Percentiles rank a stretch among this genome's conserved stretches.
Conservation (phyloP, 441 rosid species). For the Erodium trifolium region DNA sequence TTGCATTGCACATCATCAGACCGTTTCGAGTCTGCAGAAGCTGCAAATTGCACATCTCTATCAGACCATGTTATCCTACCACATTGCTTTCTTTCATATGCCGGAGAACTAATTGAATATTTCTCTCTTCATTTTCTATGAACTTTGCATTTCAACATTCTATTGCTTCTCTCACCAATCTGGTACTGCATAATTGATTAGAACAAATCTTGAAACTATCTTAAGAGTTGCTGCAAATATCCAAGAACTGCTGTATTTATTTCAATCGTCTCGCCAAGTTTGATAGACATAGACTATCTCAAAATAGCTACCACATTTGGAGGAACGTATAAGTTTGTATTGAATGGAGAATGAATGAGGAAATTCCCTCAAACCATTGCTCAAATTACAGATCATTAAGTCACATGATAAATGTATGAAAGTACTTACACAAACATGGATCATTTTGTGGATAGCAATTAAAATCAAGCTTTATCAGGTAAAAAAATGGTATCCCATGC, state of each 20-base stretch:
- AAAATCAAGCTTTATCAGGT: not conserved
- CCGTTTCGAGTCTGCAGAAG: not conserved
- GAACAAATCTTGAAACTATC: not conserved
- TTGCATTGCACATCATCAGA: not conserved
- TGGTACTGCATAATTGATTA: not conserved
- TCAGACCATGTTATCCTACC: not conserved
- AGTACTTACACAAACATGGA: not conserved
- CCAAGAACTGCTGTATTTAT: not conserved
- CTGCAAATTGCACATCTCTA: not conserved
- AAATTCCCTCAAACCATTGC: not conserved
- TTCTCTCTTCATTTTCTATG: not conserved
- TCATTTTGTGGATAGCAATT: not conserved
- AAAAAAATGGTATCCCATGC: not conserved
- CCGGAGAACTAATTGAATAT: not conserved
- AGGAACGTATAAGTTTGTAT: no score
- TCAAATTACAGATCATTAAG: not conserved
- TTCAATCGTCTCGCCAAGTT: no score
- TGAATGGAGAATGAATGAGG: no score
- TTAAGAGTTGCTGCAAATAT: not conserved
- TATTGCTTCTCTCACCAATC: not conserved
- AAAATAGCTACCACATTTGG: no score
- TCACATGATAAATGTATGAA: no score
- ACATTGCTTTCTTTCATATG: not conserved
- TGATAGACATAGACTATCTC: no score
- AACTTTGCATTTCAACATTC: not conserved